Evolutionary conservation across 257 asterid genomes (phyloP).

Genomic region (Agastache rugosa): DNA sequence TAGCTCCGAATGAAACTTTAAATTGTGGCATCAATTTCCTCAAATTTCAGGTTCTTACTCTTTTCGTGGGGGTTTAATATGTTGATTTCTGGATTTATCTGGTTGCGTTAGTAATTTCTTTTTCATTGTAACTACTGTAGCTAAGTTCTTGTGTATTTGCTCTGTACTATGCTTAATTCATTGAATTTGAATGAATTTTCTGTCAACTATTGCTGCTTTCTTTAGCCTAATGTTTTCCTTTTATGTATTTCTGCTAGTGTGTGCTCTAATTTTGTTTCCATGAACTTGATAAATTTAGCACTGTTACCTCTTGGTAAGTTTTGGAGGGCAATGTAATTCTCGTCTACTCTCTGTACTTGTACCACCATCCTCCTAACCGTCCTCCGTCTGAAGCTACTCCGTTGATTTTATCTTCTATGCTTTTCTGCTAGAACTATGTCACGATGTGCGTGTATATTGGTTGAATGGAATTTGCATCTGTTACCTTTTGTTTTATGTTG

Average conservation of each 20-base stretch:
- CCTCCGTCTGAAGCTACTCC: neutral
- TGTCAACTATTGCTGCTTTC: neutral
- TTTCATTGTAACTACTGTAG: neutral
- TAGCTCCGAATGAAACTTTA: neutral
- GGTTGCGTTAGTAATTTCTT: neutral
- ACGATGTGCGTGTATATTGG: neutral
- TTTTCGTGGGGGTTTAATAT: neutral
- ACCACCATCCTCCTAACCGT: neutral
- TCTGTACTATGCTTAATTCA: neutral
- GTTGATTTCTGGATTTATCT: neutral
- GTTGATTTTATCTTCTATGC: neutral
- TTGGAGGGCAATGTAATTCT: neutral
- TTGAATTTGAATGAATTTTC: neutral
- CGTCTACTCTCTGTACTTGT: neutral
- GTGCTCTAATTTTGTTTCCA: neutral
- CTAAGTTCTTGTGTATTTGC: neutral
- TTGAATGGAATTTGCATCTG: conserved; percentile 6
- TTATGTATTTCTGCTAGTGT: neutral
- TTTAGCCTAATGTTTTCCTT: neutral
- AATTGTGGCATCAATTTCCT: conserved; percentile 8
- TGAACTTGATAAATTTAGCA: neutral
- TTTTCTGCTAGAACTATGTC: neutral
- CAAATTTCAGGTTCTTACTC: neutral
- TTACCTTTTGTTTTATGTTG: neutral
- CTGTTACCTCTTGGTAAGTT: neutral